A percentile compares a stretch with the other conserved stretches of the same genome.
Conservation (phyloP, 352 stramenopile species). For the Phytophthora vignae region DNA sequence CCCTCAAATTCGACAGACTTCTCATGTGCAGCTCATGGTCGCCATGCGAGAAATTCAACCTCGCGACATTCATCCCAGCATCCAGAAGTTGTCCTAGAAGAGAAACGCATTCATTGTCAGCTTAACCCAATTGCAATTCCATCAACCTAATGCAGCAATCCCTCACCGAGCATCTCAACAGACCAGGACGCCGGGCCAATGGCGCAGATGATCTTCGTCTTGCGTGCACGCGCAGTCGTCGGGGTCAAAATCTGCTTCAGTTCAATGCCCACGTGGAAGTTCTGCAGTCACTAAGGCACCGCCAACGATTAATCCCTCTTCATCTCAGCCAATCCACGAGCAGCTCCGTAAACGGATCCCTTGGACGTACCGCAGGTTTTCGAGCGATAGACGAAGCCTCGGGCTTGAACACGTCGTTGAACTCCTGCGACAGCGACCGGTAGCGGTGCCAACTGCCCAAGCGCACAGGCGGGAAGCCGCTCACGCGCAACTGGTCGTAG, state of each 20-base stretch:
- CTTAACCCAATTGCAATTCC: background rate
- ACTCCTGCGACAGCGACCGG: slow-evolving; percentile 71
- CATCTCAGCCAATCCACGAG: background rate
- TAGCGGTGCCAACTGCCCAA: slow-evolving; percentile 73
- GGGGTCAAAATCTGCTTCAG: slow-evolving; percentile 77
- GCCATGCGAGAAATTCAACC: slow-evolving; percentile 99
- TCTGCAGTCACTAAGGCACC: slow-evolving; percentile 34
- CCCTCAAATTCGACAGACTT: slow-evolving; percentile 91
- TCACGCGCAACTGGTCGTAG: slow-evolving; percentile 50
- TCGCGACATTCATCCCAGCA: slow-evolving; percentile 97
- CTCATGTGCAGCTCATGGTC: slow-evolving; percentile 94
- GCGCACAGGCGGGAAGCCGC: slow-evolving; percentile 64
- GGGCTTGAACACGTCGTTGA: slow-evolving; percentile 51
- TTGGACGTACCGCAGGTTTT: slow-evolving; percentile 42
- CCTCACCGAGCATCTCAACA: slow-evolving; percentile 93
- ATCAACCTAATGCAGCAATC: background rate
- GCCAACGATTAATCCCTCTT: slow-evolving; percentile 7
- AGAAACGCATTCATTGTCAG: slow-evolving; percentile 2
- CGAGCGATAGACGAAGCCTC: slow-evolving; percentile 47
- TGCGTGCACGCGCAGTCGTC: slow-evolving; percentile 65
- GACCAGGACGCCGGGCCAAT: slow-evolving; percentile 98
- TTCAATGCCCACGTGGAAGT: slow-evolving; percentile 76
- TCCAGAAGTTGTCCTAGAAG: slow-evolving; percentile 71
- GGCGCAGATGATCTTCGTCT: slow-evolving; percentile 99
- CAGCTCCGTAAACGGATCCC: slow-evolving; percentile 21